phyloP scores from a whole-genome alignment of 441 rosid species.

The Populus hybrid region DNA sequence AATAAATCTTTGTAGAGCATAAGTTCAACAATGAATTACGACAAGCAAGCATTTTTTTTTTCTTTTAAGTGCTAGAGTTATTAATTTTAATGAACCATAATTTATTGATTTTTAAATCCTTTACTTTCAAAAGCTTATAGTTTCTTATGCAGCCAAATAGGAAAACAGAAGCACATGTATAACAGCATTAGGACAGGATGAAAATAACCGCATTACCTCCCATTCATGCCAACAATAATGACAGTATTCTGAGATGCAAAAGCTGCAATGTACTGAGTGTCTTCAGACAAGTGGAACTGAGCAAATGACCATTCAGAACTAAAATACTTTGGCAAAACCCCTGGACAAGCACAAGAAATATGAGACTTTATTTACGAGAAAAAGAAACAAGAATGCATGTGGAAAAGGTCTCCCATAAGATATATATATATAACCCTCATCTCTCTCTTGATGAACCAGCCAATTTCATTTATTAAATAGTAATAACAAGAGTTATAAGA shows the following conservation, averaged over 20 bases:
- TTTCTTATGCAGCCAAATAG: neutral
- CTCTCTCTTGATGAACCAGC: neutral
- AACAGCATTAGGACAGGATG: constrained; percentile 4
- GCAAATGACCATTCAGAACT: constrained; percentile 99
- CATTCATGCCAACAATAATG: constrained; percentile 74
- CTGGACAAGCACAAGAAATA: constrained; percentile 38
- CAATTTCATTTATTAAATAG: neutral
- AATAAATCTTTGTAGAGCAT: neutral
- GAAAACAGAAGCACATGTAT: neutral
- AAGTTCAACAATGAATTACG: neutral
- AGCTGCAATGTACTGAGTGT: constrained; percentile 67
- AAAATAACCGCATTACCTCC: constrained; percentile 53
- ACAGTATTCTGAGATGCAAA: constrained; percentile 80
- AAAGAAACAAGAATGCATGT: neutral
- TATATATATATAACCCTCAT: neutral
- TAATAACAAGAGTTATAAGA: too few relatives aligned
- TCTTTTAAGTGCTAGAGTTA: neutral
- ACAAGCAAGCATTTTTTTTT: neutral
- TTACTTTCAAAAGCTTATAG: neutral
- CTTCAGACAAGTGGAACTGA: constrained; percentile 79
- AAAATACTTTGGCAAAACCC: constrained; percentile 82
- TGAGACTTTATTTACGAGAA: neutral
- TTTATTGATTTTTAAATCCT: neutral
- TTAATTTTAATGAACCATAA: neutral
- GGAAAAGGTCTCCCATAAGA: neutral